These are phyloP conservation scores for Cladophialophora immunda DNA, from an alignment of 2,329 filamentous ascomycete genomes.

Conservation along the genomic window DNA sequence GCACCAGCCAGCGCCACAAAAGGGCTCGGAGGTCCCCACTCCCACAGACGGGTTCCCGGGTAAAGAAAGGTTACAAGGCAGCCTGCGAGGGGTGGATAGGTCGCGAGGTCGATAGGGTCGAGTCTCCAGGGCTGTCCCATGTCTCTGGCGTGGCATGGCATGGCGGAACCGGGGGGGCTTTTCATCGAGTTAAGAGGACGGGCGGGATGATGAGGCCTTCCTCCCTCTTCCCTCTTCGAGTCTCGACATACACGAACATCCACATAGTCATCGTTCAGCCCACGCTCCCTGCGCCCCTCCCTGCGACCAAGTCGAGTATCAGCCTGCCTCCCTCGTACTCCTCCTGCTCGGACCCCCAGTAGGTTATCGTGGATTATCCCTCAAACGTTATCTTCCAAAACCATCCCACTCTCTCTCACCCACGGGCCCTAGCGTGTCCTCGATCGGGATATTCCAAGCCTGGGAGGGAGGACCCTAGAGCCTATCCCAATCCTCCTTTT, in stretches of 20 bases:
- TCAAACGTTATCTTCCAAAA: constrained; percentile 7
- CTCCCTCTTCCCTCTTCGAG: background rate
- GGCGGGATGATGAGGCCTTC: constrained; percentile 16
- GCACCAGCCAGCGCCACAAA: constrained; percentile 16
- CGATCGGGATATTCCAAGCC: constrained; percentile 4
- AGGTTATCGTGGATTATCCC: constrained; percentile 9
- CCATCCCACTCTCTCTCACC: constrained; percentile 19
- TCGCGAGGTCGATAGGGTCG: constrained; percentile 7
- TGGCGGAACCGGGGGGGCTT: constrained; percentile 15
- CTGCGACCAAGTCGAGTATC: background rate
- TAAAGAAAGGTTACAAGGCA: constrained; percentile 7
- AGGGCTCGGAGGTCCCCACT: constrained; percentile 15
- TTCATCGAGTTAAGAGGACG: background rate
- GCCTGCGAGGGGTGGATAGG: constrained; percentile 5
- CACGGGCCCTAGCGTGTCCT: constrained; percentile 3
- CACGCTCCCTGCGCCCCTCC: background rate
- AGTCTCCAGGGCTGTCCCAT: constrained; percentile 9
- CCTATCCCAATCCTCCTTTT: constrained; percentile 5
- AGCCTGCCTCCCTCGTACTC: background rate
- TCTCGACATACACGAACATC: background rate
- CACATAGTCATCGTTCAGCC: background rate
- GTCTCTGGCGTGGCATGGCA: constrained; percentile 16
- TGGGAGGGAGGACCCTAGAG: constrained; percentile 3
- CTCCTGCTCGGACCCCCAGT: background rate
- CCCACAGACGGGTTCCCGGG: constrained; percentile 13